Conservation (phyloP, 345 rosid genomes). For the Gossypium arboreum region DNA sequence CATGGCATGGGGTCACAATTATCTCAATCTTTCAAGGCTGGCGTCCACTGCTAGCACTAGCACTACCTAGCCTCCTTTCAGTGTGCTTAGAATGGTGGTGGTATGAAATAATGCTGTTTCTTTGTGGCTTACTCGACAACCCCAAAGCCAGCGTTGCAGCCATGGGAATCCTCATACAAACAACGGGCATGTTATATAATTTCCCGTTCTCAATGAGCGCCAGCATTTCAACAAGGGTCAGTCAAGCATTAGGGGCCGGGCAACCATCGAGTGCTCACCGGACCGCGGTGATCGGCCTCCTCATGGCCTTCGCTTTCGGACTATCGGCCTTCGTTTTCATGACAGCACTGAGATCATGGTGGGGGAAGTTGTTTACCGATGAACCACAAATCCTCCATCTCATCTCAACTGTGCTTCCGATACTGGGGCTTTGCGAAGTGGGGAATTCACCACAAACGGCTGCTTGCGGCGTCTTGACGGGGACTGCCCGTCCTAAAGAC, state of each 20-base stretch:
- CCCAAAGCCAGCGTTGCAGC: slow-evolving; percentile 71
- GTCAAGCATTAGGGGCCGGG: slow-evolving; percentile 73
- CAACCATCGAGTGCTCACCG: slow-evolving; percentile 62
- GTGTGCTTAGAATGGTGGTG: slow-evolving; percentile 98
- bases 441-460: slow-evolving; percentile 88
- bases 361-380: slow-evolving; percentile 75
- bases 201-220: slow-evolving; percentile 66
- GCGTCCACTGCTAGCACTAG: slow-evolving; percentile 57
- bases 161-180: slow-evolving; percentile 76
- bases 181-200: slow-evolving; percentile 60
- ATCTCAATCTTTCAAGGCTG: slow-evolving; percentile 62
- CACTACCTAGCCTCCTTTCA: slow-evolving; percentile 61
- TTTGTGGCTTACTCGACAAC: slow-evolving; percentile 64
- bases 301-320: slow-evolving; percentile 56
- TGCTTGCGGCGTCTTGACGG: slow-evolving; percentile 73
- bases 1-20: slow-evolving; percentile 66
- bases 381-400: slow-evolving; percentile 60
- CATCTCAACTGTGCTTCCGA: slow-evolving; percentile 59
- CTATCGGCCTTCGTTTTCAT: slow-evolving; percentile 48
- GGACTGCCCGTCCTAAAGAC: slow-evolving; percentile 79
- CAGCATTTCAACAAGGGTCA: slow-evolving; percentile 56
- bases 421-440: slow-evolving; percentile 69
- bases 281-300: slow-evolving; percentile 57
- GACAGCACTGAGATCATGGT: slow-evolving; percentile 42
- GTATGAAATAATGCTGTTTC: slow-evolving; percentile 85